Evolutionary conservation across 2,329 filamentous ascomycete species (phyloP).

Genomic region (Stachybotrys elegans): DNA sequence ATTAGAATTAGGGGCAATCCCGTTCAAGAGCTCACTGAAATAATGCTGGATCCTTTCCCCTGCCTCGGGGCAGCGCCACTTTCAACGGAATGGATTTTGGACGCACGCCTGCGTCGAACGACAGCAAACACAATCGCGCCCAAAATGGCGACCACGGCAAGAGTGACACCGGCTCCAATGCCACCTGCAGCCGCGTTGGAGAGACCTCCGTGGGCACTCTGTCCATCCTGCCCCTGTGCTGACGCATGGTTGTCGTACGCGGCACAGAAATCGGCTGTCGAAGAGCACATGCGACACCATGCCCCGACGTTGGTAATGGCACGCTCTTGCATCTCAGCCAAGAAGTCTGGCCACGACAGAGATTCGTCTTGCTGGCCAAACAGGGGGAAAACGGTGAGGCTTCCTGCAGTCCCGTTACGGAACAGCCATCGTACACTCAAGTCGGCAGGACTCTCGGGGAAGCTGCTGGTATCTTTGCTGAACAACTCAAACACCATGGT

Average conservation of each 20-base stretch:
- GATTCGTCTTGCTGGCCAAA: constrained; percentile 22
- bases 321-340: constrained; percentile 19
- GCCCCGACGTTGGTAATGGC: constrained; percentile 21
- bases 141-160: constrained; percentile 25
- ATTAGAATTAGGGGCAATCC: too few relatives aligned
- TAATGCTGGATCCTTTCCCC: too few relatives aligned
- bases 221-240: constrained; percentile 6
- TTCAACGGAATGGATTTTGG: too few relatives aligned
- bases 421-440: constrained; percentile 28
- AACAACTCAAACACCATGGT: constrained; percentile 31
- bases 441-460: constrained; percentile 20
- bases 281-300: constrained; percentile 24
- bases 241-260: constrained; percentile 19
- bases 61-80: too few relatives aligned
- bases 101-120: too few relatives aligned
- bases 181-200: constrained; percentile 28
- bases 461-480: constrained; percentile 15
- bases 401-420: constrained; percentile 25
- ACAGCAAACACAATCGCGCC: too few relatives aligned
- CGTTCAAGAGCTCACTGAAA: too few relatives aligned
- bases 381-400: constrained; percentile 22
- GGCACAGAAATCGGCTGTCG: constrained; percentile 23
- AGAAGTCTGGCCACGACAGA: constrained; percentile 22
- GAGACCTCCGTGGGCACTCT: constrained; percentile 14
- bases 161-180: constrained; percentile 26